A percentile compares a stretch with the other conserved stretches of the same genome.
phyloP scores from a whole-genome alignment of 139 green algal species.

The Chlorella vulgaris region DNA sequence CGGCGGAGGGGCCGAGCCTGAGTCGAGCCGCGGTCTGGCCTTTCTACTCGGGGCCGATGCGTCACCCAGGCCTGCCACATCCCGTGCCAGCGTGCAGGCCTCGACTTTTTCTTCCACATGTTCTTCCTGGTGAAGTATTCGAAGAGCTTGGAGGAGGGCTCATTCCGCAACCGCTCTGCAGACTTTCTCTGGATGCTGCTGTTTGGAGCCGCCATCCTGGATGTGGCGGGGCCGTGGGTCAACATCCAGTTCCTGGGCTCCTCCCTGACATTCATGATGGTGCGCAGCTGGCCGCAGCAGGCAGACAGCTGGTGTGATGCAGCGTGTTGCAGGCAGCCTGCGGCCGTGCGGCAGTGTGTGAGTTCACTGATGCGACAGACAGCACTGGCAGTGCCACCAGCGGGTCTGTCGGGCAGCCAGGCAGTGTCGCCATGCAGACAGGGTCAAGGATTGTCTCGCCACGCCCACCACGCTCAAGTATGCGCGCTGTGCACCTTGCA shows the following conservation, averaged over 20 bases:
- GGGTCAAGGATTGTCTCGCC: background rate
- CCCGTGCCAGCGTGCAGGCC: no score
- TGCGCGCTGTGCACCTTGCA: no score
- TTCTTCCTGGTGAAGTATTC: constrained; percentile 99
- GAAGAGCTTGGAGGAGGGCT: constrained; percentile 95
- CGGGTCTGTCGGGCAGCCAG: background rate
- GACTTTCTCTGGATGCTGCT: constrained; percentile 99
- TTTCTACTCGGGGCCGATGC: no score
- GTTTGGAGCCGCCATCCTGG: constrained; percentile 86
- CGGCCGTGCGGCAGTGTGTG: no score
- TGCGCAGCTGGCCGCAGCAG: constrained; percentile 20
- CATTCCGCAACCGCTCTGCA: constrained; percentile 88
- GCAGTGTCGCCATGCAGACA: background rate
- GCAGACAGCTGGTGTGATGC: no score
- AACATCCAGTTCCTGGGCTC: constrained; percentile 96
- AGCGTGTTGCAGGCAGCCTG: background rate
- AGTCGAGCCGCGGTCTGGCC: no score
- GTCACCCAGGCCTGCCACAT: no score
- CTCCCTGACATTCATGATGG: constrained; percentile 98
- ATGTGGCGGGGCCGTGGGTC: constrained; percentile 82
- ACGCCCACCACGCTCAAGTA: no score
- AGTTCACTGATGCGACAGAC: background rate
- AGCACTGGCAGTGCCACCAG: background rate
- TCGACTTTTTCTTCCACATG: constrained; percentile 99
- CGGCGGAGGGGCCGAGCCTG: no score